Evolutionary conservation across 352 stramenopile genomes (phyloP).

Genomic region (Phytopythium aichiense): DNA sequence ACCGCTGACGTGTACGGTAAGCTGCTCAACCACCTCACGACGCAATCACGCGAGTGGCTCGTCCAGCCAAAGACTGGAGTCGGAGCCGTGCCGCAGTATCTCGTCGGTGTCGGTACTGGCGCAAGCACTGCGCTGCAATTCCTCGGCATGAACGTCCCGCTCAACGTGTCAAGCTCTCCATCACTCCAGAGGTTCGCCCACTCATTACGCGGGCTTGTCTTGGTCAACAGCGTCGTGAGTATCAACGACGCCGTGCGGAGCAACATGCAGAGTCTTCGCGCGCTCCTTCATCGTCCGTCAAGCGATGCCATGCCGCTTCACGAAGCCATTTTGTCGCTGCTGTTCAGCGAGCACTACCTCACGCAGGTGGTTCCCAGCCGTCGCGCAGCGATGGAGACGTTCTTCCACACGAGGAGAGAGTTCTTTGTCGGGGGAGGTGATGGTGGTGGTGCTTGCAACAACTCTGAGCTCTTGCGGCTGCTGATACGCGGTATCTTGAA

Average conservation of each 20-base stretch:
- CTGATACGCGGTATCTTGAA: slow-evolving; percentile 48
- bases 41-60: slow-evolving; percentile 59
- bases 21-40: slow-evolving; percentile 49
- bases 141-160: slow-evolving; percentile 37
- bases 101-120: slow-evolving; percentile 61
- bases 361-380: slow-evolving; percentile 44
- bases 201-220: slow-evolving; percentile 43
- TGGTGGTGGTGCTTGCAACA: slow-evolving; percentile 5
- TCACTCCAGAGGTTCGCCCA: slow-evolving; percentile 35
- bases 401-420: slow-evolving; percentile 38
- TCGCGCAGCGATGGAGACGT: slow-evolving; percentile 34
- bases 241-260: slow-evolving; percentile 21
- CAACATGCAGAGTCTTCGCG: slow-evolving; percentile 17
- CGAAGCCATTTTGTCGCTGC: slow-evolving; percentile 31
- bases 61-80: slow-evolving; percentile 65
- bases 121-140: slow-evolving; percentile 45
- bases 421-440: slow-evolving; percentile 35
- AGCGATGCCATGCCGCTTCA: slow-evolving; percentile 35
- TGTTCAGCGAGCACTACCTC: slow-evolving; percentile 68
- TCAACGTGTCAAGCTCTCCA: slow-evolving; percentile 10
- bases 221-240: slow-evolving; percentile 44
- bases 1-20: slow-evolving; percentile 39
- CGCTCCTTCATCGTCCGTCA: slow-evolving; percentile 10
- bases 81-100: slow-evolving; percentile 57
- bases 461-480: slow-evolving; percentile 25